These are phyloP conservation scores for Aquilaria malaccensis DNA, from an alignment of 345 rosid genomes.

Conservation along the genomic window DNA sequence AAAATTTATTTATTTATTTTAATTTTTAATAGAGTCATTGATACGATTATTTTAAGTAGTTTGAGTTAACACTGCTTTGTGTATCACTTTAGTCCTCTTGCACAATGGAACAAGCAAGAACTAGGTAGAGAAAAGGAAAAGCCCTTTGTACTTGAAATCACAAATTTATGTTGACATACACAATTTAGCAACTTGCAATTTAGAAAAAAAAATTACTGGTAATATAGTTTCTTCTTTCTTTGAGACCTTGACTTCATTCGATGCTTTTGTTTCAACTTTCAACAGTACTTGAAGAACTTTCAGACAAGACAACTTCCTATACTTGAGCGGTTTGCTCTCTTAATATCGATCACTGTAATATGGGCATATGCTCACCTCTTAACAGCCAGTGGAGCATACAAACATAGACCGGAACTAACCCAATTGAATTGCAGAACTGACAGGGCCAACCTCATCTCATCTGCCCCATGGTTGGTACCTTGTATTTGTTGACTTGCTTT, in stretches of 20 bases:
- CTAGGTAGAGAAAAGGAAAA: no score
- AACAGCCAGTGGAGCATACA: conserved; percentile 97
- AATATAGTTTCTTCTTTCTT: no score
- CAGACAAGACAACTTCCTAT: conserved; percentile 55
- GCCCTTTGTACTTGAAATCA: no score
- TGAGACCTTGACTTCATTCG: background rate
- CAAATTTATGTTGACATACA: no score
- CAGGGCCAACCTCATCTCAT: conserved; percentile 92
- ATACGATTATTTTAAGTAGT: no score
- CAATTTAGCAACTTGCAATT: no score
- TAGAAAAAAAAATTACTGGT: no score
- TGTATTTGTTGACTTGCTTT: background rate
- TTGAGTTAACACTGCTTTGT: no score
- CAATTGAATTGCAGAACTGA: conserved; percentile 89
- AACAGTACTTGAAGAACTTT: conserved; percentile 85
- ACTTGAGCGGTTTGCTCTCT: conserved; percentile 80
- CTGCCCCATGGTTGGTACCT: conserved; percentile 85
- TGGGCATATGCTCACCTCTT: conserved; percentile 98
- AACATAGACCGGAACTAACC: conserved; percentile 69
- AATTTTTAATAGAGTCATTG: no score
- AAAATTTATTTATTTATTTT: no score
- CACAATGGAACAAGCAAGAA: no score
- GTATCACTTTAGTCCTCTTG: no score
- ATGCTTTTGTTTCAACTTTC: conserved; percentile 12
- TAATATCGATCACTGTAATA: conserved; percentile 64